Evolutionary conservation across 202 grass and related monocot genomes (phyloP), one percentile per base, ranked within the genome.

Genomic region (Hordeum pubiflorum): DNA sequence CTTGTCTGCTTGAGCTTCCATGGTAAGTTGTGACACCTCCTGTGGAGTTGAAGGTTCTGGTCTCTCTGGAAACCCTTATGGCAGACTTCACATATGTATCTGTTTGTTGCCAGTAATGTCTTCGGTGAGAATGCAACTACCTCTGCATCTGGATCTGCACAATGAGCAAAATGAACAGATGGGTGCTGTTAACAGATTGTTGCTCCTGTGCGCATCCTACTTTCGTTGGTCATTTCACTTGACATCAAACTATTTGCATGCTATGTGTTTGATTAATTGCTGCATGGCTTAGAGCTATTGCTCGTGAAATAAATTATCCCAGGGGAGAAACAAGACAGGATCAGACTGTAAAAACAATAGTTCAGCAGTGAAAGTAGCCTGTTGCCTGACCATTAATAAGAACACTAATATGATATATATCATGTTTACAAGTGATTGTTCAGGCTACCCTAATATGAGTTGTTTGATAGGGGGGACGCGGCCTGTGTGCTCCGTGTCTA

Each of bases 1-100:
- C 88, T 93, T 84, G 89, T 97, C 54, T 97, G 93, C 58, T 97
- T 97, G 63, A 97, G 85, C 84, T 97, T 97, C 93, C 93, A 97
- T 65, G 93, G 93, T 62, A 97, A 79, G 85, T 97, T 97, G 58
- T 97, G 93, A 33, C 93, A 91, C 66, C 93, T 97, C 89, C 93
- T 87, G 43, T 97, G 93, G 2, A 97, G 90, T 79, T 97, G 93
- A 78, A 97, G 93, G 67, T 97, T 97, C 78, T 97, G 93, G 75
- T 97, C 93, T 84, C 93, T 97, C 50, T 97, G 93, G 52, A 97
- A 97, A 46, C 93, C 90, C 83, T 97, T 97, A 33, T 89, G 88
- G 75, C 93, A 97, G 23, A 93, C 91, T 82, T 93, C 93, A 67
- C 93, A 97, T 63, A 97, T 84, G 24, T 87, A 97, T 55, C 90